Base-by-base conservation (phyloP, 2,329 filamentous ascomycete genomes). In the Phymatotrichopsis omnivora region DNA sequence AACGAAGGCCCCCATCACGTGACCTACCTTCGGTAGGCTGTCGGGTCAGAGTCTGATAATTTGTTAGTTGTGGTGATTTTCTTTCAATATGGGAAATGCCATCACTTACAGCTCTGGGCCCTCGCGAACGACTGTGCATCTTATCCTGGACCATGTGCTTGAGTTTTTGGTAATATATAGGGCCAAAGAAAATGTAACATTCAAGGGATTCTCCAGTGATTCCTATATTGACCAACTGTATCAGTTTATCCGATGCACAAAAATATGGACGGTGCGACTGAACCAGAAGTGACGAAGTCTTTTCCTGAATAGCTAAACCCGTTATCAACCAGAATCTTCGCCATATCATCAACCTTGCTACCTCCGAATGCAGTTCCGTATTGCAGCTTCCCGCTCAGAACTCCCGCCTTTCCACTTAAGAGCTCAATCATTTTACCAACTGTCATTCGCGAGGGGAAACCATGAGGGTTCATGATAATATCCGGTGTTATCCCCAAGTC, bases 131-230 rank as follows among this genome's bases (percentile, higher is more conserved):
- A 24, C 85, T 89, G 67, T 98, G 91, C 91, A 98, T 96, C 69
- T 98, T 98, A 64, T 98, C 91, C 64, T 96, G 87, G 3, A 98
- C 91, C 91, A 98, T 98, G 73, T 98, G 91, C 74, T 98, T 98
- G 55, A 98, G 76, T 56, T 94, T 93, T 70, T 98, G 91, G 70
- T 98, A 98, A 70, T 94, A 98, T 65, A 98, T 98, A 8, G 91
- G 91, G 0, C 91, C 91, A 63, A 93, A 94, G 72, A 96, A 98
- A 61, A 98, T 86, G 66, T 96, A 96, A 10, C 87, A 87, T 54
- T 93, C 86, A 5, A 96, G 72, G 0, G 84, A 78, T 66, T 98
- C 91, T 58, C 91, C 93, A 0, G 91, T 96, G 61, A 95, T 89
- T 27, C 91, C 52, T 54, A 17, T 14, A 5, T 31, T 27, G 11